Evolutionary conservation across 129 eudicot species (phyloP).

Genomic region (Flaveria sonorensis): DNA sequence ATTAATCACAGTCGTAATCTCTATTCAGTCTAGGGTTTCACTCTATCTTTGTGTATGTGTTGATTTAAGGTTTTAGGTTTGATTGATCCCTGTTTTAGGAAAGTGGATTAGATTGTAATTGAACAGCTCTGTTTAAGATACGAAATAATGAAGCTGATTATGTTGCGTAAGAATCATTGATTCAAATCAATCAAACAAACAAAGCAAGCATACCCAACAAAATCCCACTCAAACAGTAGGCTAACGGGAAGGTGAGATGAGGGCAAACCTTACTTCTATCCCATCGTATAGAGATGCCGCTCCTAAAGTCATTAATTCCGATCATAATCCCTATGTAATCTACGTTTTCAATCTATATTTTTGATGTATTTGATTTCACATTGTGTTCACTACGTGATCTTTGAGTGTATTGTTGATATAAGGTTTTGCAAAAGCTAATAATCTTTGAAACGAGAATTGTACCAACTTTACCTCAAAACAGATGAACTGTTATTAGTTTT

Average conservation of each 20-base stretch:
- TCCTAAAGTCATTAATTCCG: not conserved
- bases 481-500: no score
- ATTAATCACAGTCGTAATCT: not conserved
- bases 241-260: no score
- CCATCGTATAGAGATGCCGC: no score
- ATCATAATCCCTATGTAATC: not conserved
- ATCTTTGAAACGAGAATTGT: not conserved
- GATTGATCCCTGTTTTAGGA: not conserved
- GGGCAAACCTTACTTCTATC: no score
- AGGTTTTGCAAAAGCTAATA: not conserved
- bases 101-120: not conserved
- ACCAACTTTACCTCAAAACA: not conserved
- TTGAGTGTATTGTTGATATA: not conserved
- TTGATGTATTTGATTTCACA: not conserved
- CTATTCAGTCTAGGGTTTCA: not conserved
- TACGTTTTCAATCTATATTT: not conserved
- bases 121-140: not conserved
- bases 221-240: no score
- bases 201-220: no score
- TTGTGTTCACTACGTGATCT: not conserved
- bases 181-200: no score
- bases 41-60: not conserved
- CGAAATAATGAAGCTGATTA: not conserved
- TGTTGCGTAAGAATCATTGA: no score
- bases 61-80: not conserved